Conservation (phyloP, 257 asterid genomes). For the Solanum sejunctum region DNA sequence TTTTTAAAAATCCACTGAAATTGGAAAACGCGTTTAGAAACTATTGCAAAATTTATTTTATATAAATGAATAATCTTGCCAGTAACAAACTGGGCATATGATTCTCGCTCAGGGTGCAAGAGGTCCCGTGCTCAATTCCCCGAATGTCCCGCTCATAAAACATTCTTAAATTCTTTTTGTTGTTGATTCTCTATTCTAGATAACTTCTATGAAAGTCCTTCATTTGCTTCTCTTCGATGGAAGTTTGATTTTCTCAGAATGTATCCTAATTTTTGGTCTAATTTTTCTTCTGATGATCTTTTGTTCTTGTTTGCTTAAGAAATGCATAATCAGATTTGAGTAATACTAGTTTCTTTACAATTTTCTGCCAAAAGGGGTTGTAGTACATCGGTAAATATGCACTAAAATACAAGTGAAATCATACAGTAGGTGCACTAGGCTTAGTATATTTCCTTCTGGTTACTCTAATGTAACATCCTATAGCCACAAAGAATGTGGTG, state of each 20-base stretch:
- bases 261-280: no score
- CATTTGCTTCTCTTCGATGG: no score
- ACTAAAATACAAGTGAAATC: neutral
- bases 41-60: no score
- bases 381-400: neutral
- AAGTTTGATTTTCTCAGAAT: no score
- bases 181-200: no score
- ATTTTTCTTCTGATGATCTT: no score
- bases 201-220: no score
- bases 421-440: neutral
- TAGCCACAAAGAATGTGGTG: conserved; percentile 29
- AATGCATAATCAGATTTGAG: neutral
- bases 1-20: neutral
- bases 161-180: no score
- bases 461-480: conserved; percentile 53
- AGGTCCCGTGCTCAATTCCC: conserved; percentile 85
- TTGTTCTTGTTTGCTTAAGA: no score
- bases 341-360: neutral
- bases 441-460: conserved; percentile 26
- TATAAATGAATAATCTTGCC: no score
- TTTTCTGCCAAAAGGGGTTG: neutral
- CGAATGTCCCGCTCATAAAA: conserved; percentile 38
- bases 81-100: conserved; percentile 27
- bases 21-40: no score
- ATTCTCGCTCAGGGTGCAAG: conserved; percentile 84